phyloP scores from a whole-genome alignment of 495 filamentous ascomycete genomes.

The Aspergillus bertholletiae region DNA sequence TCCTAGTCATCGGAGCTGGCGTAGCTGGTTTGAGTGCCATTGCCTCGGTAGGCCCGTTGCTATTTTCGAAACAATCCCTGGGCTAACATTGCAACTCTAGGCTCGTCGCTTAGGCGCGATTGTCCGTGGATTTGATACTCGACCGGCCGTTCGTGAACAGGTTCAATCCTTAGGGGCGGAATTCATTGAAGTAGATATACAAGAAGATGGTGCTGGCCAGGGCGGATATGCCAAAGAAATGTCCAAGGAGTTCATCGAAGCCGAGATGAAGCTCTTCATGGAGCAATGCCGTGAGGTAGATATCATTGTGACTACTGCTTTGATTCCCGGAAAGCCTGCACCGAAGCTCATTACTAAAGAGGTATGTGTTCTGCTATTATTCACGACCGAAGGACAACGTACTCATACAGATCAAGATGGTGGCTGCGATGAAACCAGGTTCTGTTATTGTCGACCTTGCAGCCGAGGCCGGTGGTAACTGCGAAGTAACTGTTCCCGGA shows the following conservation, averaged over 20 bases:
- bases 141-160: conserved; percentile 73
- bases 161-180: conserved; percentile 81
- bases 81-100: conserved; percentile 3
- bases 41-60: conserved; percentile 46
- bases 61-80: background rate
- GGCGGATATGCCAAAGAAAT: conserved; percentile 85
- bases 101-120: conserved; percentile 79
- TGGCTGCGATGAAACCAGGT: conserved; percentile 76
- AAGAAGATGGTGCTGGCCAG: conserved; percentile 77
- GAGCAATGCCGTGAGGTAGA: conserved; percentile 81
- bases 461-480: conserved; percentile 78
- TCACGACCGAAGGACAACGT: background rate
- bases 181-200: conserved; percentile 78
- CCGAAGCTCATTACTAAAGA: conserved; percentile 74
- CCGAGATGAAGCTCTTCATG: conserved; percentile 82
- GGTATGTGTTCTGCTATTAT: conserved; percentile 10
- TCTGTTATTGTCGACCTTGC: conserved; percentile 80
- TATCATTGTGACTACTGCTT: conserved; percentile 79
- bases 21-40: conserved; percentile 81
- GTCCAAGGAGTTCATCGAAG: conserved; percentile 84
- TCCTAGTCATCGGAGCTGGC: conserved; percentile 78
- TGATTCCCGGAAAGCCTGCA: conserved; percentile 73
- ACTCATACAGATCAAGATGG: conserved; percentile 44
- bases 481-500: conserved; percentile 68
- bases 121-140: conserved; percentile 78